Conservation (phyloP, 345 rosid species). For the Citrus medica region DNA sequence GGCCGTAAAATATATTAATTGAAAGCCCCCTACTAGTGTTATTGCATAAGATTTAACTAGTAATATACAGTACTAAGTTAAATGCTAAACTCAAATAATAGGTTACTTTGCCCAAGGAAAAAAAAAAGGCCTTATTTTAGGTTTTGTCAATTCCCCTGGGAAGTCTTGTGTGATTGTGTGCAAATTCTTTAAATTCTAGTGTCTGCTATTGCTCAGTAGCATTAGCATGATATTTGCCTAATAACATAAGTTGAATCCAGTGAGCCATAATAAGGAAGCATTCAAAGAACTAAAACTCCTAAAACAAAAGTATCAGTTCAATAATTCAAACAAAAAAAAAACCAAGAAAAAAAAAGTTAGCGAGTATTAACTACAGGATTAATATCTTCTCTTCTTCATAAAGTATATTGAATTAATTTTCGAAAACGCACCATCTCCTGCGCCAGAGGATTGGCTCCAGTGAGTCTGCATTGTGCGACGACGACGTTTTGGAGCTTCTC, state of each 20-base stretch:
- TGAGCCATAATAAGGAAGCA: not conserved
- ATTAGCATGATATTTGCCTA: not conserved
- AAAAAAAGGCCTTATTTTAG: no score
- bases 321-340: not conserved
- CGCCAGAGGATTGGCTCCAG: slow-evolving; percentile 97
- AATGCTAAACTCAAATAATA: not conserved
- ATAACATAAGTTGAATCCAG: not conserved
- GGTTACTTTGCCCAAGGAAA: not conserved
- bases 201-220: not conserved
- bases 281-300: not conserved
- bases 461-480: slow-evolving; percentile 85
- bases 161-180: not conserved
- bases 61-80: not conserved
- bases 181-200: not conserved
- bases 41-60: not conserved
- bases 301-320: not conserved
- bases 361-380: not conserved
- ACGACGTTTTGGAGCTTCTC: slow-evolving; percentile 75
- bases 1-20: not conserved
- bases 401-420: not conserved
- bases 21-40: not conserved
- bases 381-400: not conserved
- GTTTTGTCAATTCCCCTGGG: not conserved
- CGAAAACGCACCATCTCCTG: slow-evolving; percentile 81
- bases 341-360: not conserved